phyloP scores from a whole-genome alignment of 1,284 basidiomycete species.

The Ceratobasidium sp. region DNA sequence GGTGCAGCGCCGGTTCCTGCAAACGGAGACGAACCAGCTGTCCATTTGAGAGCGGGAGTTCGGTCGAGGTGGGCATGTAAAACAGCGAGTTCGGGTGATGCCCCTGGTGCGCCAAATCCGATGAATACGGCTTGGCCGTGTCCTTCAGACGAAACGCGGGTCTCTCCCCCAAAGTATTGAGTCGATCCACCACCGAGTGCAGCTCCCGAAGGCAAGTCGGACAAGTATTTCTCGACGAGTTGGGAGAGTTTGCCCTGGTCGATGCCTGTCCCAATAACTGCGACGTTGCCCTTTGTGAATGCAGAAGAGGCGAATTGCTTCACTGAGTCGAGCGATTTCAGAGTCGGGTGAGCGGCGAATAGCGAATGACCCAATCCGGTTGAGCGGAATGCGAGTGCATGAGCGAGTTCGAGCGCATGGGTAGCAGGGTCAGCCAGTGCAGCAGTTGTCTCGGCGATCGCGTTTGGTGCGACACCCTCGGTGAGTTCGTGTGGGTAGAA shows the following conservation, averaged over 20 bases:
- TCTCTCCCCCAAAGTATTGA: constrained; percentile 86
- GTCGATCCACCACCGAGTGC: constrained; percentile 55
- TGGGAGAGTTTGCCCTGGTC: constrained; percentile 70
- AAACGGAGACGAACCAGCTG: constrained; percentile 72
- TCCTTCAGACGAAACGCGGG: constrained; percentile 66
- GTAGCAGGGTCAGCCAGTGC: constrained; percentile 69
- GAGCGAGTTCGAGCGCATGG: constrained; percentile 81
- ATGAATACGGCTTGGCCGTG: constrained; percentile 80
- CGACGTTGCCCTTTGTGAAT: constrained; percentile 80
- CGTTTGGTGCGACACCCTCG: constrained; percentile 82
- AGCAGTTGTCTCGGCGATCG: constrained; percentile 72
- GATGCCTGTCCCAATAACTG: constrained; percentile 87
- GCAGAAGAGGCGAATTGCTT: constrained; percentile 73
- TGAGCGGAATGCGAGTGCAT: constrained; percentile 86
- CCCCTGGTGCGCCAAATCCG: constrained; percentile 75
- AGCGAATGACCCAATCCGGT: constrained; percentile 85
- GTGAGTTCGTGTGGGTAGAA: constrained; percentile 86
- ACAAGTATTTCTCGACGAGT: constrained; percentile 76
- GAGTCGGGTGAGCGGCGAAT: constrained; percentile 75
- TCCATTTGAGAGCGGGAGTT: constrained; percentile 83
- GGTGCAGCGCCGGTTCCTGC: constrained; percentile 70
- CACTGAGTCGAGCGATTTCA: constrained; percentile 72
- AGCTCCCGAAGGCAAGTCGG: constrained; percentile 46
- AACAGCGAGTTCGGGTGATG: constrained; percentile 74
- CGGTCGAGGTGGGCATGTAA: constrained; percentile 81